phyloP scores from a whole-genome alignment of 176 grass and related monocot species.

The Cenchrus americanus region DNA sequence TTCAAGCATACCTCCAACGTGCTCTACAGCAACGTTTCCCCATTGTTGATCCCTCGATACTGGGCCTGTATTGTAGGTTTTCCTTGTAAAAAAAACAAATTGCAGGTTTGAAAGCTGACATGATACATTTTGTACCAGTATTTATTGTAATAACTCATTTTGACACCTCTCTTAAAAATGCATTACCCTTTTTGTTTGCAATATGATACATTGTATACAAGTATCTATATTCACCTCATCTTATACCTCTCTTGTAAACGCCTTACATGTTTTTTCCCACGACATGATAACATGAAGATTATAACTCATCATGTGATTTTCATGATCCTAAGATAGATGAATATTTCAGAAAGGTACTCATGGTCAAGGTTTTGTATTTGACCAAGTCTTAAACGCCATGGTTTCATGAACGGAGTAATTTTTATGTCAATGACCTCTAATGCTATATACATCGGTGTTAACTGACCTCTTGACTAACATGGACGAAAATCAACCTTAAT shows the following conservation, averaged over 20 bases:
- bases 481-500: not conserved
- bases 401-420: not conserved
- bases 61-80: not conserved
- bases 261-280: not conserved
- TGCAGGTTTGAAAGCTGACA: not conserved
- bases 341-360: not conserved
- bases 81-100: too few species aligned
- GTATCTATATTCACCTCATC: not conserved
- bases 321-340: conserved; percentile 7
- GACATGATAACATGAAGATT: not conserved
- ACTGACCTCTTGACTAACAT: not conserved
- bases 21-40: not conserved
- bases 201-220: not conserved
- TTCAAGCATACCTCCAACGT: not conserved
- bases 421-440: not conserved
- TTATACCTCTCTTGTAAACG: too few species aligned
- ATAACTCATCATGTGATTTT: not conserved
- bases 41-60: not conserved
- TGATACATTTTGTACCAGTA: not conserved
- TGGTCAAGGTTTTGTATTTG: not conserved
- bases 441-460: not conserved
- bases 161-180: too few species aligned
- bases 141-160: too few species aligned
- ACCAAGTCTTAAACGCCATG: not conserved
- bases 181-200: too few species aligned